phyloP scores from a whole-genome alignment of 225 moss, liverwort and hornwort species.

The Pseudoscleropodium purum region DNA sequence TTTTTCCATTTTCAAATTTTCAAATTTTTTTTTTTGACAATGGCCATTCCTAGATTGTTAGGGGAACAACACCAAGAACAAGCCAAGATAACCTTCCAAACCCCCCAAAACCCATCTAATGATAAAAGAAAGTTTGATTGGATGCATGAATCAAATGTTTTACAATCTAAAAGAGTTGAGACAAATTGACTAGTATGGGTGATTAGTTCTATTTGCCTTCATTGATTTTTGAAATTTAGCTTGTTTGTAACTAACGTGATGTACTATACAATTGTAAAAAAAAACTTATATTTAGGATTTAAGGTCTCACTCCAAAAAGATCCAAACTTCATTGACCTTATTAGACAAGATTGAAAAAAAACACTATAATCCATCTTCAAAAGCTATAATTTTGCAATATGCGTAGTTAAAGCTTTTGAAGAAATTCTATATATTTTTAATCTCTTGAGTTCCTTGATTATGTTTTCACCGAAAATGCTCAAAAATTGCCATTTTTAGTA shows the following conservation, averaged over 20 bases:
- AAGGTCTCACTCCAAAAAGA: not conserved
- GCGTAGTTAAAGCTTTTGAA: not conserved
- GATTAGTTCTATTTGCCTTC: not conserved
- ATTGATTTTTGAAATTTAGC: not conserved
- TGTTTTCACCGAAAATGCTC: no score
- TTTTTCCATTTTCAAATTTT: no score
- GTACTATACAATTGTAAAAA: not conserved
- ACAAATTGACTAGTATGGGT: not conserved
- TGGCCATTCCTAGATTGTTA: no score
- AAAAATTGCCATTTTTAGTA: no score
- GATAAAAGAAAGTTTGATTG: not conserved
- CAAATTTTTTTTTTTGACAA: no score
- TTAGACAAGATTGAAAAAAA: accelerated
- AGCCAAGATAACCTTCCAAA: no score
- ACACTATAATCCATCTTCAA: not conserved
- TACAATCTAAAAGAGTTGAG: not conserved
- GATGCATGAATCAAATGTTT: not conserved
- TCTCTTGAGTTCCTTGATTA: no score
- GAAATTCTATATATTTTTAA: not conserved
- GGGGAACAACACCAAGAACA: no score
- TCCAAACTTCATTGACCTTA: not conserved
- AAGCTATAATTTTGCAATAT: not conserved
- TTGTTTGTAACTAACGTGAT: not conserved
- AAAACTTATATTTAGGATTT: not conserved
- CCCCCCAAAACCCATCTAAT: no score